These are phyloP conservation scores for Nidularia sp. DNA, from an alignment of 768 basidiomycete species.

Conservation along the genomic window DNA sequence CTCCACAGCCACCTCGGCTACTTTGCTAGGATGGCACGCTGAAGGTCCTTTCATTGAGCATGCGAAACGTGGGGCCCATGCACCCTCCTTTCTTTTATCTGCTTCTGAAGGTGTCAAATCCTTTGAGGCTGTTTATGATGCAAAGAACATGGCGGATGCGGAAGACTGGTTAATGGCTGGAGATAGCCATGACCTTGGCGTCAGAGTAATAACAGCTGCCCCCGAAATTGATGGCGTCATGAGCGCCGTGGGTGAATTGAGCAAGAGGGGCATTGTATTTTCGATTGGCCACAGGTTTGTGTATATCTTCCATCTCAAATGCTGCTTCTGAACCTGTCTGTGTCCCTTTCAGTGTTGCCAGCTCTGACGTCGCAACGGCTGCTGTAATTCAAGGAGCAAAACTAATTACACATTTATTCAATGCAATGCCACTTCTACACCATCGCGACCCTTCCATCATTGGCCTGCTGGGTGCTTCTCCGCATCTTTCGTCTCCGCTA, in stretches of 20 bases:
- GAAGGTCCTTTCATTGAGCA: slow-evolving; percentile 87
- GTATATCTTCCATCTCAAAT: background rate
- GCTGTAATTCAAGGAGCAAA: slow-evolving; percentile 72
- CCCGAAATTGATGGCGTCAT: slow-evolving; percentile 86
- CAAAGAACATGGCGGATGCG: slow-evolving; percentile 53
- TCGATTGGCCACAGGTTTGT: slow-evolving; percentile 86
- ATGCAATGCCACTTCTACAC: slow-evolving; percentile 87
- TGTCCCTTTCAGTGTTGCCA: slow-evolving; percentile 52
- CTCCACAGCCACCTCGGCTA: slow-evolving; percentile 60
- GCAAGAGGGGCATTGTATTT: slow-evolving; percentile 65
- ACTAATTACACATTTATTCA: slow-evolving; percentile 92
- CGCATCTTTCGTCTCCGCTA: slow-evolving; percentile 37
- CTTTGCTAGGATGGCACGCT: slow-evolving; percentile 83
- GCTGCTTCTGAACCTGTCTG: slow-evolving; percentile 3
- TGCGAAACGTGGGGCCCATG: slow-evolving; percentile 82
- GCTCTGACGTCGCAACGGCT: slow-evolving; percentile 65
- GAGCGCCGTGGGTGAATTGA: slow-evolving; percentile 57
- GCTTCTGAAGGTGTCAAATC: slow-evolving; percentile 62
- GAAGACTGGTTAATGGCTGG: slow-evolving; percentile 66
- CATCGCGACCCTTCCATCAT: slow-evolving; percentile 92
- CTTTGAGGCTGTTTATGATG: slow-evolving; percentile 74
- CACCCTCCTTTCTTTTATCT: slow-evolving; percentile 56
- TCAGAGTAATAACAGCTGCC: slow-evolving; percentile 81
- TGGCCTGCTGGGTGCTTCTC: slow-evolving; percentile 78
- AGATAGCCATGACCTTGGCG: slow-evolving; percentile 46